Percentiles rank a stretch among this genome's conserved stretches.
Conservation (phyloP, 2,329 filamentous ascomycete species). For the Fusarium longipes region DNA sequence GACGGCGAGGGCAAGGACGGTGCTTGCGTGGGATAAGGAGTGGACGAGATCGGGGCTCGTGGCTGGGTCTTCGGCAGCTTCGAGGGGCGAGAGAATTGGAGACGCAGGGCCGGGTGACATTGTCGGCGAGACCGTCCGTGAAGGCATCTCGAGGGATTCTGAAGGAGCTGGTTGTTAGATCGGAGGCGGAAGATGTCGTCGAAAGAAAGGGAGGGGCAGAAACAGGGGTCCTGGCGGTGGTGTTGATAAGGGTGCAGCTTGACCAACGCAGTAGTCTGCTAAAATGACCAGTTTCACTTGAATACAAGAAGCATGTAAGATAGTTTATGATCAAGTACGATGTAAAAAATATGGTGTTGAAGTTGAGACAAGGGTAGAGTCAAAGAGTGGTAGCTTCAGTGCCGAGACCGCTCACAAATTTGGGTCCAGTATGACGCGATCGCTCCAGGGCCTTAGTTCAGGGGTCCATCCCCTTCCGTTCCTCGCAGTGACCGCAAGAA, state of each 20-base stretch:
- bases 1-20: slow-evolving; percentile 84
- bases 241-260: neutral
- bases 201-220: slow-evolving; percentile 16
- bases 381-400: slow-evolving; percentile 24
- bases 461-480: slow-evolving; percentile 9
- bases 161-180: slow-evolving; percentile 12
- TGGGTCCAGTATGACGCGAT: slow-evolving; percentile 38
- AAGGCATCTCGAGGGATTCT: slow-evolving; percentile 42
- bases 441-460: slow-evolving; percentile 22
- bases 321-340: neutral
- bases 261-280: neutral
- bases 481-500: neutral
- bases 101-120: slow-evolving; percentile 41
- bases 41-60: slow-evolving; percentile 74
- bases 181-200: neutral
- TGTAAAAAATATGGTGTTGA: slow-evolving; percentile 1
- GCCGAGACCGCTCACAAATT: slow-evolving; percentile 38
- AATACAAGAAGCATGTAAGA: neutral
- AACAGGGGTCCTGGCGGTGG: neutral
- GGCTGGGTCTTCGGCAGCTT: slow-evolving; percentile 39
- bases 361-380: slow-evolving; percentile 15
- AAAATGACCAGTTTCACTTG: fast-evolving
- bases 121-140: slow-evolving; percentile 39
- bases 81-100: slow-evolving; percentile 42
- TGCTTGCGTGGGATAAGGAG: slow-evolving; percentile 79